Evolutionary conservation across 805 yeast species (phyloP).

Genomic region (Cyberlindnera euphorbiae): DNA sequence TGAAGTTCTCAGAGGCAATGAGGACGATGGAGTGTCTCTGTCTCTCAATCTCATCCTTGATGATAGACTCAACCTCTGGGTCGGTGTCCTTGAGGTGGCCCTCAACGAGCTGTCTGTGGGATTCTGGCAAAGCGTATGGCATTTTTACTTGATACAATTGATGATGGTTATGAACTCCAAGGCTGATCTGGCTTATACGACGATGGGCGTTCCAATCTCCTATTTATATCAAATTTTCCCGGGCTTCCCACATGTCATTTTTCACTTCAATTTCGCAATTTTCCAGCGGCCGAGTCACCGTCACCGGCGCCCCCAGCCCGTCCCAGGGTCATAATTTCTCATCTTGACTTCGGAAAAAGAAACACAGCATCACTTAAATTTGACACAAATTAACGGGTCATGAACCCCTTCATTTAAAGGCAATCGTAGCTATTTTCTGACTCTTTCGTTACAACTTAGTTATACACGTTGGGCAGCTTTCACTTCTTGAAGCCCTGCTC

Average conservation of each 20-base stretch:
- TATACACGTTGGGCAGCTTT: too few species aligned
- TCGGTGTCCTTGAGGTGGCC: constrained; percentile 57
- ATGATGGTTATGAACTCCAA: neutral
- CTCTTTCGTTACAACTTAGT: too few species aligned
- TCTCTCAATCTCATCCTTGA: constrained; percentile 72
- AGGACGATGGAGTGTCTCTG: constrained; percentile 89
- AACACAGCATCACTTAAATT: too few species aligned
- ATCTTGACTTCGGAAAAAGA: neutral
- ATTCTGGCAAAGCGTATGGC: constrained; percentile 63
- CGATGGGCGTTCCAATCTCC: too few species aligned
- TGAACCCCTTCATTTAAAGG: too few species aligned
- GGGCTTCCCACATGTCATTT: neutral
- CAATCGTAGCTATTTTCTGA: too few species aligned
- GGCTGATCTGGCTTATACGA: neutral
- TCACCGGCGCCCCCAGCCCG: too few species aligned
- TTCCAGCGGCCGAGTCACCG: constrained; percentile 1
- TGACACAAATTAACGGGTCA: too few species aligned
- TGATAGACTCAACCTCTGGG: constrained; percentile 79
- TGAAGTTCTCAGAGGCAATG: constrained; percentile 95
- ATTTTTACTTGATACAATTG: constrained; percentile 16
- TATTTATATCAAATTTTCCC: too few species aligned
- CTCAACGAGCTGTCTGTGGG: constrained; percentile 63
- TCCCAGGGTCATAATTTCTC: too few species aligned
- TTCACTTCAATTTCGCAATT: neutral
- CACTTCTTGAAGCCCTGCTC: constrained; percentile 33